Evolutionary conservation across 78 protist genomes (phyloP).

Genomic region (Carpediemonas membranifera): DNA sequence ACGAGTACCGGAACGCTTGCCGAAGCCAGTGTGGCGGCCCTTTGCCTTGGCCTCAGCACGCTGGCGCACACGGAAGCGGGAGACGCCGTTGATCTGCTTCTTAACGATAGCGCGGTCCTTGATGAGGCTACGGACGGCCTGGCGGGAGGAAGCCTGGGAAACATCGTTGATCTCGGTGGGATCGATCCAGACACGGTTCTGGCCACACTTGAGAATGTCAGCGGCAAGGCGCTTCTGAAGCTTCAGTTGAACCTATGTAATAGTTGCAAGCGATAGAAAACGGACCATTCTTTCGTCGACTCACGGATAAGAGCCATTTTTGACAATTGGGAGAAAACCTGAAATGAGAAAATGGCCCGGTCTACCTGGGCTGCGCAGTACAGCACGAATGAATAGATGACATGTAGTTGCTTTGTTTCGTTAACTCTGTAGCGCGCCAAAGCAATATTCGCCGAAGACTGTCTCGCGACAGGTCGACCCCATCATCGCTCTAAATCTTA

Average conservation of each 20-base stretch:
- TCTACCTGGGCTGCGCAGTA: too few relatives aligned
- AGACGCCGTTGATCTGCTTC: slow-evolving; percentile 70
- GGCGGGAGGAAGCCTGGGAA: slow-evolving; percentile 71
- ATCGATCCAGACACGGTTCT: slow-evolving; percentile 93
- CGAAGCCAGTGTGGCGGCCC: slow-evolving; percentile 79
- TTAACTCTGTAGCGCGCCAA: too few relatives aligned
- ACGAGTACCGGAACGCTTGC: slow-evolving; percentile 90
- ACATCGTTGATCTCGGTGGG: slow-evolving; percentile 43
- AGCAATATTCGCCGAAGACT: too few relatives aligned
- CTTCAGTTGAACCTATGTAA: slow-evolving; percentile 15
- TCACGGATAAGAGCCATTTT: too few relatives aligned
- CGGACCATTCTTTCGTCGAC: too few relatives aligned
- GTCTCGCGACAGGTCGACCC: too few relatives aligned
- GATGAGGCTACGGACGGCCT: slow-evolving; percentile 76
- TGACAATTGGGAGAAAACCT: too few relatives aligned
- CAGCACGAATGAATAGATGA: too few relatives aligned
- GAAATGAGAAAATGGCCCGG: too few relatives aligned
- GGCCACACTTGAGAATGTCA: slow-evolving; percentile 89
- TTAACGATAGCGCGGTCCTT: slow-evolving; percentile 83
- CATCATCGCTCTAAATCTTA: too few relatives aligned
- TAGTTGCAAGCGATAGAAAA: not conserved
- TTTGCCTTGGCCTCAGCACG: slow-evolving; percentile 64
- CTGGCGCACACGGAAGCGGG: slow-evolving; percentile 70
- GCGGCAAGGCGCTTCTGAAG: slow-evolving; percentile 95
- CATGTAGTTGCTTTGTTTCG: too few relatives aligned